phyloP scores from a whole-genome alignment of 768 basidiomycete genomes.

The Candolleomyces aberdarensis region DNA sequence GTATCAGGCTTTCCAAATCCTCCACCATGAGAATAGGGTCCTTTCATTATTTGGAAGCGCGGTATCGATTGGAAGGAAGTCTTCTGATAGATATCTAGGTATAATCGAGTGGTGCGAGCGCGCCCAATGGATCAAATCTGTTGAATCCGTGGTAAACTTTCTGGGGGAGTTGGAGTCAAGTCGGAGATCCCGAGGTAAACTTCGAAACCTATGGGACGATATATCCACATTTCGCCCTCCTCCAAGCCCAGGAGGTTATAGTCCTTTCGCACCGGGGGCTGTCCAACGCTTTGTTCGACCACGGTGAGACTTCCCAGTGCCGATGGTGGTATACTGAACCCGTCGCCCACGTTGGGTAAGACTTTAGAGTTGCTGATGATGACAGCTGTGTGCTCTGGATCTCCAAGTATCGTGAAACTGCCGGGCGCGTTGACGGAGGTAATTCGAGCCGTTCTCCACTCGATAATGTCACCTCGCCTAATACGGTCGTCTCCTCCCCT shows the following conservation, averaged over 20 bases:
- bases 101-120: neutral
- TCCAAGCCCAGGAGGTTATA: slow-evolving; percentile 44
- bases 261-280: slow-evolving; percentile 33
- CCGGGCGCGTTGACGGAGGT: slow-evolving; percentile 18
- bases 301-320: slow-evolving; percentile 46
- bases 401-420: slow-evolving; percentile 36
- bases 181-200: slow-evolving; percentile 26
- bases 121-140: slow-evolving; percentile 4
- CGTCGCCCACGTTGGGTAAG: slow-evolving; percentile 26
- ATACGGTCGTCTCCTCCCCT: slow-evolving; percentile 50
- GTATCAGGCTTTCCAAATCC: neutral
- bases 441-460: slow-evolving; percentile 46
- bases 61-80: neutral
- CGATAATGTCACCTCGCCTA: slow-evolving; percentile 52
- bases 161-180: slow-evolving; percentile 18
- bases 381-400: slow-evolving; percentile 56
- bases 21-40: neutral
- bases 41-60: neutral
- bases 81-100: neutral
- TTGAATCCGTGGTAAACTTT: slow-evolving; percentile 12
- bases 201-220: slow-evolving; percentile 46
- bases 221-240: slow-evolving; percentile 57
- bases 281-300: slow-evolving; percentile 49
- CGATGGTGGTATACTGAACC: slow-evolving; percentile 30
- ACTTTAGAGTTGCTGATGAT: slow-evolving; percentile 39